phyloP scores from a whole-genome alignment of 2,329 filamentous ascomycete species.

The Alternaria metachromatica region DNA sequence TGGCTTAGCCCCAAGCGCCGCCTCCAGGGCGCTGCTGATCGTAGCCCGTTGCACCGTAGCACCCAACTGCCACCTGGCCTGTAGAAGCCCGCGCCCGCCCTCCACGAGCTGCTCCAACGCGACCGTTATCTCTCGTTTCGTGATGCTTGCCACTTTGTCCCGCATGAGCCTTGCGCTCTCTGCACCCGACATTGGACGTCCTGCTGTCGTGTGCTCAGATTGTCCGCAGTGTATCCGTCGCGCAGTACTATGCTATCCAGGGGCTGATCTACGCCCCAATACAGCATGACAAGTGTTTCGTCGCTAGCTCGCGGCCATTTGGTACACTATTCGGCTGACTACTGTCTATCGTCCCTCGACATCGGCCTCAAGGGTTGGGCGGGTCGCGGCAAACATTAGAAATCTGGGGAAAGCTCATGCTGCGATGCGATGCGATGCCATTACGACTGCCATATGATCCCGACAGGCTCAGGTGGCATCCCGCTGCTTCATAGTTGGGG shows the following conservation, averaged over 20 bases:
- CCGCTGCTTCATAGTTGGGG: neutral
- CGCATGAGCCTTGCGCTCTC: neutral
- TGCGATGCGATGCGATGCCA: neutral
- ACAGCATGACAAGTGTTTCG: constrained; percentile 40
- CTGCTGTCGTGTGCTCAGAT: constrained; percentile 11
- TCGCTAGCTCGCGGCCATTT: constrained; percentile 26
- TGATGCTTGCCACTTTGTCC: constrained; percentile 26
- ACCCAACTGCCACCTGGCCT: constrained; percentile 34
- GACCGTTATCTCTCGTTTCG: constrained; percentile 33
- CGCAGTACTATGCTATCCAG: constrained; percentile 27
- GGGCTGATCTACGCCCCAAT: constrained; percentile 32
- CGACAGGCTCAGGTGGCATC: neutral
- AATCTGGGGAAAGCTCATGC: constrained; percentile 43
- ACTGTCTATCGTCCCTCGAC: constrained; percentile 28
- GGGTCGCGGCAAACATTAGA: constrained; percentile 32
- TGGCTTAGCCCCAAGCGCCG: constrained; percentile 25
- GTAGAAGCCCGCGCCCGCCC: constrained; percentile 24
- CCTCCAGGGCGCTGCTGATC: constrained; percentile 17
- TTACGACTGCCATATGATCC: neutral
- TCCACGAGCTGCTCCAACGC: constrained; percentile 18
- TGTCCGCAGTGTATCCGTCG: constrained; percentile 8
- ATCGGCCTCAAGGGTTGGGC: constrained; percentile 26
- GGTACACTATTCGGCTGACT: constrained; percentile 7
- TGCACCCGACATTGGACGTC: neutral
- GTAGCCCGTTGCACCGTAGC: constrained; percentile 9